Conservation (phyloP, 2,329 filamentous ascomycete species). For the Aspergillus fijiensis region DNA sequence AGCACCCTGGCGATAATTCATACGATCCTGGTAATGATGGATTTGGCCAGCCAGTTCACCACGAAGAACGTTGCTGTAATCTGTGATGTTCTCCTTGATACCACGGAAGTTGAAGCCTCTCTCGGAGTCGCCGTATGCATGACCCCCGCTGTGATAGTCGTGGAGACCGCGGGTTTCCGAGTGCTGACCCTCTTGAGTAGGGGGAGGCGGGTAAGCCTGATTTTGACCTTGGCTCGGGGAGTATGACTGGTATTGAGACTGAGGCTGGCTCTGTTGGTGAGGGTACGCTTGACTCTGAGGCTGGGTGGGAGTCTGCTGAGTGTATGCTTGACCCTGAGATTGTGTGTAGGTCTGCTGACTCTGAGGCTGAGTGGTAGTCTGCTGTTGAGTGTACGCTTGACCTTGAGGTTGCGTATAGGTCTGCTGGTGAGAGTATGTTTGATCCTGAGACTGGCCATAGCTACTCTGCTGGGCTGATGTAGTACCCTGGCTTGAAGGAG, state of each 20-base stretch:
- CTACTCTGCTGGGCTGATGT: slow-evolving; percentile 3
- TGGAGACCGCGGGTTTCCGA: slow-evolving; percentile 34
- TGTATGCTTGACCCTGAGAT: not conserved
- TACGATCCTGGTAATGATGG: slow-evolving; percentile 45
- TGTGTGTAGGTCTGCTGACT: slow-evolving; percentile 6
- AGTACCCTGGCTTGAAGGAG: slow-evolving; percentile 17
- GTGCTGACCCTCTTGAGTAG: slow-evolving; percentile 31
- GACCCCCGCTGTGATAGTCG: slow-evolving; percentile 33
- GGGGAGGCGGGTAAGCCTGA: slow-evolving; percentile 46
- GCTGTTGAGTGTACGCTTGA: not conserved
- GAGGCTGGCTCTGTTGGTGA: not conserved
- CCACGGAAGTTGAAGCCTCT: slow-evolving; percentile 36
- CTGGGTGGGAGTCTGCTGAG: slow-evolving; percentile 3
- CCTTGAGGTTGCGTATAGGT: not conserved
- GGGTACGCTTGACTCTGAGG: slow-evolving; percentile 13
- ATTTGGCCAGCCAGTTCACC: slow-evolving; percentile 44
- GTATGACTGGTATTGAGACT: slow-evolving; percentile 15
- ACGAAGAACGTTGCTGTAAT: slow-evolving; percentile 40
- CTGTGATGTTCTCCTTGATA: slow-evolving; percentile 39
- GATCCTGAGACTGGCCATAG: slow-evolving; percentile 25
- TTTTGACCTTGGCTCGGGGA: slow-evolving; percentile 28
- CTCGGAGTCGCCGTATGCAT: slow-evolving; percentile 35
- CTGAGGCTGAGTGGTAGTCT: slow-evolving; percentile 11
- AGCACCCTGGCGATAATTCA: slow-evolving; percentile 21
- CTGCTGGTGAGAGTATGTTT: slow-evolving; percentile 1